phyloP scores from a whole-genome alignment of 176 grass and related monocot species.

The Coix lacrymajobi region DNA sequence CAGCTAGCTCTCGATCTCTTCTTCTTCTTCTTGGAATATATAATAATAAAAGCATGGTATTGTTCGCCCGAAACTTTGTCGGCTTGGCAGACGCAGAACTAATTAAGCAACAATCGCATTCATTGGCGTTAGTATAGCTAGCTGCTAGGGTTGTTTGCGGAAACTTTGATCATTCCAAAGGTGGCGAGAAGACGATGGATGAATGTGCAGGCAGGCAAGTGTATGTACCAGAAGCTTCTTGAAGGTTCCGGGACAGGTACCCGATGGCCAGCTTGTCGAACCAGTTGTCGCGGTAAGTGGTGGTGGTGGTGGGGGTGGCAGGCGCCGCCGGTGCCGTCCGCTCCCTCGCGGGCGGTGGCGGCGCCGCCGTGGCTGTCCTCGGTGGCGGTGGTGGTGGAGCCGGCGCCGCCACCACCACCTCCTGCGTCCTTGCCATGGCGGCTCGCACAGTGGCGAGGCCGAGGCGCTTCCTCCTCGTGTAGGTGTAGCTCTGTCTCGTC shows the following conservation, averaged over 20 bases:
- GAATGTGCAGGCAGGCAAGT: neutral
- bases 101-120: too few species aligned
- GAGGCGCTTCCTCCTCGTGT: neutral
- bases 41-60: neutral
- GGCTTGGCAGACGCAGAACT: too few species aligned
- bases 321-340: neutral
- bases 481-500: neutral
- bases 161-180: neutral
- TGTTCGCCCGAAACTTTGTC: neutral
- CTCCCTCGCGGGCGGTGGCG: neutral
- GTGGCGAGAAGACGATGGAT: neutral
- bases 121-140: too few species aligned
- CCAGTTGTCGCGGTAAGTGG: conserved; percentile 73
- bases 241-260: conserved; percentile 64
- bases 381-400: neutral
- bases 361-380: neutral
- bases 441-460: neutral
- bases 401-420: neutral
- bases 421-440: conserved; percentile 33
- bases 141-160: too few species aligned
- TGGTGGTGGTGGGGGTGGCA: neutral
- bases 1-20: too few species aligned
- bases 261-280: conserved; percentile 77
- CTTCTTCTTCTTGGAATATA: neutral
- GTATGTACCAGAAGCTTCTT: conserved; percentile 57